These are phyloP conservation scores for Pseudocercospora macadamiae DNA, from an alignment of 2,329 filamentous ascomycete species.

Conservation along the genomic window DNA sequence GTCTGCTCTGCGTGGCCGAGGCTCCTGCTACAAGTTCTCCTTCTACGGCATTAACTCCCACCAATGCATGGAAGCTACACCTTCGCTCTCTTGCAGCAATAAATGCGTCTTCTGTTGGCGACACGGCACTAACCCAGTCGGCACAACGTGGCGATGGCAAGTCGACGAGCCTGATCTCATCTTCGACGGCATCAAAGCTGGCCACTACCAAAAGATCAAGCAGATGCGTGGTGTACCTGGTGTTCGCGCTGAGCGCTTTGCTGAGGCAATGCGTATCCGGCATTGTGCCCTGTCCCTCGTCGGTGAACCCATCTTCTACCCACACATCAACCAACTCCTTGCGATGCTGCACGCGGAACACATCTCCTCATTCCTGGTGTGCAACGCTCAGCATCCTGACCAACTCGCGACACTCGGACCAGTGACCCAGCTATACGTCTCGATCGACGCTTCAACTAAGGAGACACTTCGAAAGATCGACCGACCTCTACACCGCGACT, in stretches of 20 bases:
- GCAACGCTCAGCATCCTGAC: conserved; percentile 94
- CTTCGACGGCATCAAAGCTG: conserved; percentile 85
- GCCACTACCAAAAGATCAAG: conserved; percentile 97
- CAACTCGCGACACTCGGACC: conserved; percentile 79
- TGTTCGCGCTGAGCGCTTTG: conserved; percentile 86
- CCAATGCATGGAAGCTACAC: conserved; percentile 97
- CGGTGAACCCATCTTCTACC: conserved; percentile 98
- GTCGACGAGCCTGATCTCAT: conserved; percentile 89
- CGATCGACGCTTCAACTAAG: conserved; percentile 89
- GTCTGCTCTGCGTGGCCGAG: conserved; percentile 87
- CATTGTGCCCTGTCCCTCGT: conserved; percentile 93
- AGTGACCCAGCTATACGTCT: conserved; percentile 95
- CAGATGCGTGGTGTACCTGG: conserved; percentile 94
- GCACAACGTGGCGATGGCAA: conserved; percentile 95
- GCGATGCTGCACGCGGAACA: conserved; percentile 79
- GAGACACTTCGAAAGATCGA: conserved; percentile 88
- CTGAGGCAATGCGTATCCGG: conserved; percentile 88
- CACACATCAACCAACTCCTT: conserved; percentile 92
- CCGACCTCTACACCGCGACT: conserved; percentile 88
- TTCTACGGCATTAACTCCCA: conserved; percentile 97
- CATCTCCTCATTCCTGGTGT: conserved; percentile 89
- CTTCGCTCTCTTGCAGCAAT: conserved; percentile 92
- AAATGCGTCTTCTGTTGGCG: conserved; percentile 99
- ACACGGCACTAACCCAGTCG: conserved; percentile 94
- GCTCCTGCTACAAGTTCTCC: conserved; percentile 96